phyloP scores from a whole-genome alignment of 2,329 filamentous ascomycete species.

The Xylaria sp. region DNA sequence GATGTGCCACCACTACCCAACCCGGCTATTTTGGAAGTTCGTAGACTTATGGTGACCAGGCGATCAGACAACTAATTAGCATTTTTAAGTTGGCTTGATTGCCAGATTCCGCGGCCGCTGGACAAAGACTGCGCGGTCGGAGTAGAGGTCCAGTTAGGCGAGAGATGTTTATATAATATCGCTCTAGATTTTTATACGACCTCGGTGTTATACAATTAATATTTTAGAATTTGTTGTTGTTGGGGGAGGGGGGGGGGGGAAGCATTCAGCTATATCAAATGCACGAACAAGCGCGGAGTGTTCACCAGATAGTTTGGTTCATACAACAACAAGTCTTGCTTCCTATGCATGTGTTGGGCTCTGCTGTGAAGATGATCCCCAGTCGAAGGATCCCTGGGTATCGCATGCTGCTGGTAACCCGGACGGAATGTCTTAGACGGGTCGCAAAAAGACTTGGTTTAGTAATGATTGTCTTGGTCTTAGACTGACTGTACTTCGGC shows the following conservation, averaged over 20 bases:
- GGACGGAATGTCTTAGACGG: background rate
- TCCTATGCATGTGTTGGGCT: background rate
- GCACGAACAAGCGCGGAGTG: background rate
- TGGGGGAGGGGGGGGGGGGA: no score
- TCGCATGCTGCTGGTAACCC: background rate
- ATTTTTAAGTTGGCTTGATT: slow-evolving; percentile 1
- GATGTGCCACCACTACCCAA: slow-evolving; percentile 59
- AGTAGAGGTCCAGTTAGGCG: background rate
- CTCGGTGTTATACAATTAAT: background rate
- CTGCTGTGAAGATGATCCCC: background rate
- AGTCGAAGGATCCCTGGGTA: background rate
- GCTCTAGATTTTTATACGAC: background rate
- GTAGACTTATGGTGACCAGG: slow-evolving; percentile 16
- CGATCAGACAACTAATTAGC: slow-evolving; percentile 5
- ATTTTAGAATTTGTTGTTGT: background rate
- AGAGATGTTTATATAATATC: background rate
- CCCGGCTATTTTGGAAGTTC: slow-evolving; percentile 56
- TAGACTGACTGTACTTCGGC: background rate
- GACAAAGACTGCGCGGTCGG: background rate
- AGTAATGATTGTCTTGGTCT: no score
- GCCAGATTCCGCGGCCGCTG: background rate
- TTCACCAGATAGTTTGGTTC: background rate
- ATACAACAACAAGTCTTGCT: background rate
- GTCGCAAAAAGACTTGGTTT: background rate
- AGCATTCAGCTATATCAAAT: background rate